Conservation (phyloP, 495 filamentous ascomycete genomes). For the Lophiostoma macrostomum region DNA sequence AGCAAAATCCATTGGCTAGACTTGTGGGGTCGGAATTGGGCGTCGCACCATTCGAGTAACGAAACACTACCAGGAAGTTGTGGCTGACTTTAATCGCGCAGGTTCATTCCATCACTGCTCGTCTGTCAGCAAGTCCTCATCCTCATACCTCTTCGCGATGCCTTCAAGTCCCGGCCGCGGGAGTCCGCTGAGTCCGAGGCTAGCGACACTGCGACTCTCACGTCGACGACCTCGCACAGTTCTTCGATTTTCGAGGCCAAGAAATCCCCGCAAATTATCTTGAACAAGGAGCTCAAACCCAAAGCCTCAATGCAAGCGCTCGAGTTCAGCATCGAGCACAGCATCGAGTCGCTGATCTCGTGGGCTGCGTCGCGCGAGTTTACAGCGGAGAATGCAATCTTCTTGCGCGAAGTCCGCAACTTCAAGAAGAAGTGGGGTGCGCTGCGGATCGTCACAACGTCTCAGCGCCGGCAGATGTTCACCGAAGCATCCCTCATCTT, state of each 20-base stretch:
- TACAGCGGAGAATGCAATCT: slow-evolving; percentile 42
- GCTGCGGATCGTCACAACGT: slow-evolving; percentile 18
- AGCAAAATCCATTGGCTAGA: no score
- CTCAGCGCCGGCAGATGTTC: slow-evolving; percentile 31
- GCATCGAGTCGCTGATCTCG: slow-evolving; percentile 36
- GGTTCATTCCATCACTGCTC: slow-evolving; percentile 39
- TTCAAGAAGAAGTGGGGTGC: slow-evolving; percentile 35
- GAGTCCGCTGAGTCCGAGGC: slow-evolving; percentile 5
- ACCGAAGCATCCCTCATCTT: slow-evolving; percentile 38
- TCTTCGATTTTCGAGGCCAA: no score
- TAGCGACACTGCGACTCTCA: background rate
- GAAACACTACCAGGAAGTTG: background rate
- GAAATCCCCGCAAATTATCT: slow-evolving; percentile 8
- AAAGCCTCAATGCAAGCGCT: slow-evolving; percentile 36
- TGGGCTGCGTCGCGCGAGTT: slow-evolving; percentile 37
- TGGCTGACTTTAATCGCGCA: slow-evolving; percentile 15
- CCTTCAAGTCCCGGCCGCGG: slow-evolving; percentile 17
- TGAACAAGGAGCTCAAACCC: slow-evolving; percentile 23
- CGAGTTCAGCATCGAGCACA: slow-evolving; percentile 32
- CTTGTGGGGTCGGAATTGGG: no score
- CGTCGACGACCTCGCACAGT: background rate
- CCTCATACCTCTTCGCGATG: slow-evolving; percentile 37
- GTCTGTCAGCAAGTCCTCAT: slow-evolving; percentile 38
- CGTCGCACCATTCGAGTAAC: background rate
- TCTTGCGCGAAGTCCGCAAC: slow-evolving; percentile 39